A percentile compares a stretch with the other conserved stretches of the same genome.
Conservation (phyloP, 345 rosid species). For the Eucalyptus polybractea region DNA sequence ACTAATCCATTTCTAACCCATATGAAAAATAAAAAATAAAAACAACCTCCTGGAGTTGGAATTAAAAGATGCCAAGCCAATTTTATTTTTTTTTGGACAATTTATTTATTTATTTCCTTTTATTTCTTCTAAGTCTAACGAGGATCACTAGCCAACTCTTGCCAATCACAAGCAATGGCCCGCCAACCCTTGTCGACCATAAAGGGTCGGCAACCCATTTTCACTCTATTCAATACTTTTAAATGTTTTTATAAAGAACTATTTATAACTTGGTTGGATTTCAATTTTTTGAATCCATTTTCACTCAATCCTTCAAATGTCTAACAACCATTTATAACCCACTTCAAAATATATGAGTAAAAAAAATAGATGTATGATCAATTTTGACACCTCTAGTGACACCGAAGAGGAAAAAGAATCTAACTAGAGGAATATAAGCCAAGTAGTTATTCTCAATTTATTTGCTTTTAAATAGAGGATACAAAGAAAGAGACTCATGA, state of each 20-base stretch:
- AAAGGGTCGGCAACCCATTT: not conserved
- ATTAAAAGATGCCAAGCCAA: not conserved
- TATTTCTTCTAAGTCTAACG: rapidly evolving
- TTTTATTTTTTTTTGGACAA: no score
- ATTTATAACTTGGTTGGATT: no score
- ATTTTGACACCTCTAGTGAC: not conserved
- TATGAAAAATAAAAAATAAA: no score
- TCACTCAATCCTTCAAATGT: no score
- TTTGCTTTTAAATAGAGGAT: not conserved
- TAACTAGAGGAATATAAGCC: not conserved
- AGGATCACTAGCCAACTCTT: not conserved
- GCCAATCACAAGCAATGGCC: not conserved
- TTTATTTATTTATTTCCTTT: no score
- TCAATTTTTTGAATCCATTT: not conserved
- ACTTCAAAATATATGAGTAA: not conserved
- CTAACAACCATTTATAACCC: not conserved
- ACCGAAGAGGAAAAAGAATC: not conserved
- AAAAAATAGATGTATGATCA: not conserved
- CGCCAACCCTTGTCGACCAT: not conserved
- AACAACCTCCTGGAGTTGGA: not conserved
- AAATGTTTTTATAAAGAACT: no score
- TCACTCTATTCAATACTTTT: not conserved
- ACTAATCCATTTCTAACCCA: not conserved
- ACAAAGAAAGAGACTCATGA: not conserved
- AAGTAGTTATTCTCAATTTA: not conserved